These are phyloP conservation scores for Trichomonas tenax DNA, from an alignment of 208 protist genomes.

Conservation along the genomic window DNA sequence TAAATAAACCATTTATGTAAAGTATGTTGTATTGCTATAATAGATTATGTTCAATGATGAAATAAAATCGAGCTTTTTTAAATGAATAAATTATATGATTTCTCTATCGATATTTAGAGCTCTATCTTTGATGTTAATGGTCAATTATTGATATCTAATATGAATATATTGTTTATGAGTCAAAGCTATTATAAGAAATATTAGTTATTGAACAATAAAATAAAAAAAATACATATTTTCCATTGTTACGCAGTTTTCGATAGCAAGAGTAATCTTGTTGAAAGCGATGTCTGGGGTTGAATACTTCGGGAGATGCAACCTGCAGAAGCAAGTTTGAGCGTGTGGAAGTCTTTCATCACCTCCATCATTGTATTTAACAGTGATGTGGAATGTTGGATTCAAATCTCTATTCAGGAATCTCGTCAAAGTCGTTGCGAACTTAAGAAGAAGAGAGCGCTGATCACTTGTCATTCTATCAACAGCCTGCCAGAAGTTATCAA, in stretches of 20 bases:
- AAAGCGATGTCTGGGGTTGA: neutral
- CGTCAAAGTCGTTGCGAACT: neutral
- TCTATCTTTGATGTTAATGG: too few relatives aligned
- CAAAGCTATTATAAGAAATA: too few relatives aligned
- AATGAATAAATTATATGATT: too few relatives aligned
- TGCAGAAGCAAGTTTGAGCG: neutral
- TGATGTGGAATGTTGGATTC: neutral
- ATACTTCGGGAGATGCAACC: neutral
- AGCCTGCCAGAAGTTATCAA: neutral
- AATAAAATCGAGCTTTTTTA: too few relatives aligned
- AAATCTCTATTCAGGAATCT: neutral
- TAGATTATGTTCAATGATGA: too few relatives aligned
- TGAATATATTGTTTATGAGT: too few relatives aligned
- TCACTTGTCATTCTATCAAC: neutral
- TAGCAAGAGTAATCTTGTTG: neutral
- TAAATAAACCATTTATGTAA: too few relatives aligned
- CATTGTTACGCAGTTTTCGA: neutral
- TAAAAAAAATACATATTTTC: neutral
- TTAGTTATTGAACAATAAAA: too few relatives aligned
- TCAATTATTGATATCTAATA: too few relatives aligned
- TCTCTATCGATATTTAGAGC: too few relatives aligned
- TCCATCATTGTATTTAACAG: neutral
- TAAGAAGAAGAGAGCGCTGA: neutral
- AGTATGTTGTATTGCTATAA: too few relatives aligned
- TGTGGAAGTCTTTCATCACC: neutral